phyloP scores from a whole-genome alignment of 1,139 yeast genomes.

The Blastobotrys malaysiensis region DNA sequence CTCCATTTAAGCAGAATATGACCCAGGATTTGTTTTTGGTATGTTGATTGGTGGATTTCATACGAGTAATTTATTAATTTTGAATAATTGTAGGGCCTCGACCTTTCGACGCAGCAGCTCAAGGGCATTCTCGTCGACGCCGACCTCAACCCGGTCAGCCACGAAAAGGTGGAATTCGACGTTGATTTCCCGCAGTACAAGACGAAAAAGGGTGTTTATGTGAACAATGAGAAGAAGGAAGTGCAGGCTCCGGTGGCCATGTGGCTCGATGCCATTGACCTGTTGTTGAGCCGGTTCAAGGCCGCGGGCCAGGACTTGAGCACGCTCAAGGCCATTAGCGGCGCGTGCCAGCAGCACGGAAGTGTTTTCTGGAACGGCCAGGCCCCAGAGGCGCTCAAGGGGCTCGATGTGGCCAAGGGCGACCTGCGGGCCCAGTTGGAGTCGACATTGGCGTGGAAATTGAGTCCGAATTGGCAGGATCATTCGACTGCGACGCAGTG shows the following conservation, averaged over 20 bases:
- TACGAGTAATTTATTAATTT: constrained; percentile 6
- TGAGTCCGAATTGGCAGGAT: constrained; percentile 93
- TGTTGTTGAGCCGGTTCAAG: constrained; percentile 51
- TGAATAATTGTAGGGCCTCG: constrained; percentile 49
- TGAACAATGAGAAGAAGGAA: constrained; percentile 35
- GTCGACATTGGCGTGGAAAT: constrained; percentile 52
- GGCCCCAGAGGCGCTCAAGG: constrained; percentile 40
- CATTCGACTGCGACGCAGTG: constrained; percentile 77
- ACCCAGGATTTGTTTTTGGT: not conserved
- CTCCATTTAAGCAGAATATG: constrained; percentile 2
- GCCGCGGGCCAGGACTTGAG: constrained; percentile 50
- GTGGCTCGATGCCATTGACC: constrained; percentile 85
- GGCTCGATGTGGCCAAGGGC: constrained; percentile 12
- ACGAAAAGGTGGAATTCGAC: constrained; percentile 71
- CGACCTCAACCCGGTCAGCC: constrained; percentile 46
- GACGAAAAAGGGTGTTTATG: constrained; percentile 65
- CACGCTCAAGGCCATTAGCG: constrained; percentile 64
- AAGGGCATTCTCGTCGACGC: constrained; percentile 65
- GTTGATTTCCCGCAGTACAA: constrained; percentile 52
- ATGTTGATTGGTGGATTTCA: not conserved
- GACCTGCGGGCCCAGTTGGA: constrained; percentile 19
- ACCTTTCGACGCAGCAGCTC: constrained; percentile 84
- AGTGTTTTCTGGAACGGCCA: constrained; percentile 69
- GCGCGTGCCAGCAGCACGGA: constrained; percentile 93
- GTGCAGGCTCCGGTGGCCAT: constrained; percentile 71